phyloP scores from a whole-genome alignment of 2,329 filamentous ascomycete species.

The Stagonosporopsis vannaccii region DNA sequence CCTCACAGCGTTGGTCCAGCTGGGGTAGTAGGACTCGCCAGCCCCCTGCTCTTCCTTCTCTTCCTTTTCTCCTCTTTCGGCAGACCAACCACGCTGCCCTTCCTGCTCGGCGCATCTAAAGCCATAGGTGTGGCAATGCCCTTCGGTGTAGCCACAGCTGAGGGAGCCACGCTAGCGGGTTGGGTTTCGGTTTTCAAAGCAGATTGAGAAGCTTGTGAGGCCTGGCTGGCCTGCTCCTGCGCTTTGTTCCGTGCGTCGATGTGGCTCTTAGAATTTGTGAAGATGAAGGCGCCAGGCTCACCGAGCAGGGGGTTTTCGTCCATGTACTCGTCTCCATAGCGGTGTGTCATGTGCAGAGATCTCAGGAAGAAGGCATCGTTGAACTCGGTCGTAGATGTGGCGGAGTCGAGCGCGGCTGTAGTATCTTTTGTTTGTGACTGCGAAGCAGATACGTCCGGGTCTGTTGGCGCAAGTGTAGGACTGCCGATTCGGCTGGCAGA shows the following conservation, averaged over 20 bases:
- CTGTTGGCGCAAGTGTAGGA: conserved; percentile 35
- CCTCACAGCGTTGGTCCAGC: conserved; percentile 15
- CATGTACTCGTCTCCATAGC: conserved; percentile 67
- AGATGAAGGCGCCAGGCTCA: conserved; percentile 68
- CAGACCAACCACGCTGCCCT: conserved; percentile 36
- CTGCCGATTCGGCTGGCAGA: conserved; percentile 43
- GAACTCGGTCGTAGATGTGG: conserved; percentile 34
- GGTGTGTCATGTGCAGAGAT: conserved; percentile 59
- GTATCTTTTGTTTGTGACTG: conserved; percentile 32
- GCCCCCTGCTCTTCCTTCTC: conserved; percentile 49
- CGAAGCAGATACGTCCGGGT: conserved; percentile 32
- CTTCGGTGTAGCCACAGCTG: conserved; percentile 41
- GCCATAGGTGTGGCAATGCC: conserved; percentile 26
- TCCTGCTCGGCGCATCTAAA: conserved; percentile 29
- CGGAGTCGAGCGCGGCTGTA: conserved; percentile 19
- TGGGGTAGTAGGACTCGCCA: conserved; percentile 45
- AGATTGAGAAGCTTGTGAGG: conserved; percentile 24
- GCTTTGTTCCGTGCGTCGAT: conserved; percentile 52
- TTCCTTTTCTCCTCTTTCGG: conserved; percentile 42
- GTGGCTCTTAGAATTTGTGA: conserved; percentile 55
- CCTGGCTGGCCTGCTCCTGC: conserved; percentile 37
- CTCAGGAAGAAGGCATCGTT: conserved; percentile 49
- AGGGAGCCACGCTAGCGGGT: conserved; percentile 35
- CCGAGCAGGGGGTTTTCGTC: conserved; percentile 69
- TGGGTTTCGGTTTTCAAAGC: conserved; percentile 29